A percentile compares a stretch with the other conserved stretches of the same genome.
phyloP scores from a whole-genome alignment of 495 filamentous ascomycete genomes.

The Xanthoparmelia taractica region DNA sequence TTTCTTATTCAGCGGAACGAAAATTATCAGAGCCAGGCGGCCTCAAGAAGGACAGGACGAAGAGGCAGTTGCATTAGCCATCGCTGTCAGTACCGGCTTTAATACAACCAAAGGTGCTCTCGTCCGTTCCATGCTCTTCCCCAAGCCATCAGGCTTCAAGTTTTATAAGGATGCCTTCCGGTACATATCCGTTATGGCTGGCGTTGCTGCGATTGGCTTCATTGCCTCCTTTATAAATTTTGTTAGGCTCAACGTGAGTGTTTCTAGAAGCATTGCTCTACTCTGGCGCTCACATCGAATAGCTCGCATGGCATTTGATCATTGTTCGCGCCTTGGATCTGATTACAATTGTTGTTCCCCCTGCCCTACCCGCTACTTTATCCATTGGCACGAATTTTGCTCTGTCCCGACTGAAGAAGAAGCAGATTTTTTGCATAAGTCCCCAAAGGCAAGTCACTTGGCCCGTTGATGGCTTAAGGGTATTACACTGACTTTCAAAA shows the following conservation, averaged over 20 bases:
- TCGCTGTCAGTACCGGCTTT: constrained; percentile 90
- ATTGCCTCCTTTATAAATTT: constrained; percentile 90
- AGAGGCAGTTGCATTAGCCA: constrained; percentile 83
- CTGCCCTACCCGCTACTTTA: constrained; percentile 91
- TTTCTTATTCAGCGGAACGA: constrained; percentile 91
- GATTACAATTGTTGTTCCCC: constrained; percentile 96
- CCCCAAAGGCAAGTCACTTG: constrained; percentile 57
- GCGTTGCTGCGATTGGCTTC: constrained; percentile 83
- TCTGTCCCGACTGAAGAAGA: constrained; percentile 71
- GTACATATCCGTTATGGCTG: constrained; percentile 94
- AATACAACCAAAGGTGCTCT: constrained; percentile 95
- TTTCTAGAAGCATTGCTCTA: background rate
- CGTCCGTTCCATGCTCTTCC: constrained; percentile 97
- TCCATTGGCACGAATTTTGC: constrained; percentile 97
- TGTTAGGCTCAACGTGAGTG: constrained; percentile 58
- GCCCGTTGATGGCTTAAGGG: background rate
- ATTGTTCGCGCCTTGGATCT: constrained; percentile 87
- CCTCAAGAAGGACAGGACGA: constrained; percentile 80
- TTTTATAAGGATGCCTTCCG: constrained; percentile 97
- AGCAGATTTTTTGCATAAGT: constrained; percentile 94
- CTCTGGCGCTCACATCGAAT: constrained; percentile 25
- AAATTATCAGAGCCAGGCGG: constrained; percentile 81
- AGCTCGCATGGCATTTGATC: constrained; percentile 80
- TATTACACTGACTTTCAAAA: constrained; percentile 24
- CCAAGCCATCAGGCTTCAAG: constrained; percentile 95